phyloP scores from a whole-genome alignment of 1,284 basidiomycete genomes.

The Ganoderma sinense region DNA sequence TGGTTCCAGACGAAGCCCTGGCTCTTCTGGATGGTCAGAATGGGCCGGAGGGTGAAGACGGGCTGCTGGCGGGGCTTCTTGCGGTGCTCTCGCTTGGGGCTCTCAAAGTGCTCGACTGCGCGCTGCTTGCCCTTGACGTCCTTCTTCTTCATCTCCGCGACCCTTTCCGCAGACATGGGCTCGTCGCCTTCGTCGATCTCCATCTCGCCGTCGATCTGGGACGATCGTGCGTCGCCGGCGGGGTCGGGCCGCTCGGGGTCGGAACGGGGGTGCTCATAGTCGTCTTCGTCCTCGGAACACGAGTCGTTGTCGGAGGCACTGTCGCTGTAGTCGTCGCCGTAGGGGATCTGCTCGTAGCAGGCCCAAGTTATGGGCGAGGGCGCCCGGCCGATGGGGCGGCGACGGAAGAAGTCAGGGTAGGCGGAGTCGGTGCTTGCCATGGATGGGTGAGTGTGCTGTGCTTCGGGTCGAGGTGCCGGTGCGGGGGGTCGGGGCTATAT shows the following conservation, averaged over 20 bases:
- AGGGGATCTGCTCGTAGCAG: slow-evolving; percentile 86
- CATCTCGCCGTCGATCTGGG: slow-evolving; percentile 59
- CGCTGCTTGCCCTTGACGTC: slow-evolving; percentile 83
- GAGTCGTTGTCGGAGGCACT: slow-evolving; percentile 55
- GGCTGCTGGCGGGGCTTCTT: slow-evolving; percentile 66
- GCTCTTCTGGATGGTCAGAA: slow-evolving; percentile 82
- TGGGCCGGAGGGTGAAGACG: slow-evolving; percentile 72
- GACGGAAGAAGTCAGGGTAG: slow-evolving; percentile 63
- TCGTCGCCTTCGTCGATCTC: slow-evolving; percentile 58
- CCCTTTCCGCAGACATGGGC: slow-evolving; percentile 45
- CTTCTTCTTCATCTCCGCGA: slow-evolving; percentile 55
- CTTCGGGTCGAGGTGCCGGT: slow-evolving; percentile 18
- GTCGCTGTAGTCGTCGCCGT: slow-evolving; percentile 53
- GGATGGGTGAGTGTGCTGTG: slow-evolving; percentile 20
- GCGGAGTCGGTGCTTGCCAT: slow-evolving; percentile 46
- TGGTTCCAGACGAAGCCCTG: slow-evolving; percentile 92
- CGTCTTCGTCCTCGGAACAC: slow-evolving; percentile 77
- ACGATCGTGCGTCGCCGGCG: slow-evolving; percentile 44
- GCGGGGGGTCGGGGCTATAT: slow-evolving; percentile 15
- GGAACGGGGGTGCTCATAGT: slow-evolving; percentile 52
- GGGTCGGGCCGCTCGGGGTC: slow-evolving; percentile 39
- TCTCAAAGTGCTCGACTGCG: slow-evolving; percentile 67
- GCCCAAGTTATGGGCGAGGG: slow-evolving; percentile 85
- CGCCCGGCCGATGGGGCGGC: slow-evolving; percentile 76
- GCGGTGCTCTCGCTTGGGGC: slow-evolving; percentile 56